Base-by-base conservation (phyloP, 2,329 filamentous ascomycete species). In the Aspergillus phoenicis region DNA sequence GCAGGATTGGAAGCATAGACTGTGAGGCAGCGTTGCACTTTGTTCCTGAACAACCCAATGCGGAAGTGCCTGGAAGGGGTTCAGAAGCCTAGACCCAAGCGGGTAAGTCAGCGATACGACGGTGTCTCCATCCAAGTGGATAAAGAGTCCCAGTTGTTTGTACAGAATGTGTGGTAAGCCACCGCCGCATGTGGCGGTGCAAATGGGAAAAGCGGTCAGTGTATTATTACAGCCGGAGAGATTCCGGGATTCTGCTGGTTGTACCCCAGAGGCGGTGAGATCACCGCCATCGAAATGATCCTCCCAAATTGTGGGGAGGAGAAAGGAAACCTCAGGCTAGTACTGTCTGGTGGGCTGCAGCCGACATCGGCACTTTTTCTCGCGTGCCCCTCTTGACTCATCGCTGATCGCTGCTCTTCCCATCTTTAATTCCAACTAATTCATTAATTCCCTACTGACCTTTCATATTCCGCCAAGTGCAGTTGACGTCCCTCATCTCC, bases 371-470 rank as follows among this genome's bases (percentile, higher is more conserved):
- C 52, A 53, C 52, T 53, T 53, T 41, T 52, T 36, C 52, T 45
- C 41, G 33, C 52, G 13, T 53, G 52, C 52, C 52, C 52, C 52
- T 53, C 52, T 52, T 58, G 30, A 60, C 53, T 61, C 53, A 52
- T 53, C 52, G 52, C 33, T 20, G 28, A 52, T 53, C 52, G 52
- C 51, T 33, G 28, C 11, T 52, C 30, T 45, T 13, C 41, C 41
- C 20, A 52, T 38, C 15, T 26, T n/a, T 22, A 26, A 49, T 24
- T 52, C 10, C 36, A 53, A 38, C 26, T 24, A 39, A n/a, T 43
- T 41, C 33, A 15, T 26, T 53, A 22, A 22, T 52, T 22, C 49
- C n/a, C 7, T 15, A 20, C 41, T 45, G 22, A 7, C 10, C 41
- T 22, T 45, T 45, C 41, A 45, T 22, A 45, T 26, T 28, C 49